Evolutionary conservation across 1,284 basidiomycete genomes (phyloP).

Genomic region (Cutaneotrichosporon dermatis): DNA sequence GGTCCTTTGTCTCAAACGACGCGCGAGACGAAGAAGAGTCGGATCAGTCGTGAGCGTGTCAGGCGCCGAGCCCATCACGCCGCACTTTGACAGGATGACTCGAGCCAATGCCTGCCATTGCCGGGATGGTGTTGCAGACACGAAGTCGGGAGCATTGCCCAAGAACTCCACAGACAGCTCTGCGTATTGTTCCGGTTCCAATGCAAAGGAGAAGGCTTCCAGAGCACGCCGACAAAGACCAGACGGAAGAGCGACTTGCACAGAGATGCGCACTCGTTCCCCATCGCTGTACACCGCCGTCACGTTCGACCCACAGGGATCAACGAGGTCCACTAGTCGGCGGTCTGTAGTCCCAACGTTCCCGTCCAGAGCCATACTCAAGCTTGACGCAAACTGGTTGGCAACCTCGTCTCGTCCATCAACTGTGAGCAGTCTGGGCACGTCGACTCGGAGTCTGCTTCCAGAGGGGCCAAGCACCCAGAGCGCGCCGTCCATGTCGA

Average conservation of each 20-base stretch:
- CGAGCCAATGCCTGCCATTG: constrained; percentile 10
- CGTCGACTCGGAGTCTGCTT: constrained; percentile 48
- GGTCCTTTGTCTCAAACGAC: constrained; percentile 43
- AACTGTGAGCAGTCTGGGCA: constrained; percentile 20
- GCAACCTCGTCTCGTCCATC: constrained; percentile 33
- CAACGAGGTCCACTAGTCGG: constrained; percentile 34
- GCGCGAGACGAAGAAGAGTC: constrained; percentile 52
- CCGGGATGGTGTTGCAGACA: neutral
- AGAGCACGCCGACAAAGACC: constrained; percentile 59
- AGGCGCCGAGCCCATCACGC: neutral
- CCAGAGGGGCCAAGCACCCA: constrained; percentile 60
- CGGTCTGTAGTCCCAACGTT: neutral
- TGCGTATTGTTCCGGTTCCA: constrained; percentile 45
- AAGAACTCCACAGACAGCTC: constrained; percentile 5
- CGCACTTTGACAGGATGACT: constrained; percentile 44
- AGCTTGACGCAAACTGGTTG: constrained; percentile 29
- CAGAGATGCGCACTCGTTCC: constrained; percentile 50
- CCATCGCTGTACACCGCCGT: constrained; percentile 56
- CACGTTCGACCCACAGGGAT: constrained; percentile 52
- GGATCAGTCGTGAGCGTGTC: constrained; percentile 20
- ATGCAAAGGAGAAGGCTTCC: constrained; percentile 58
- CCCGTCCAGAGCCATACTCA: constrained; percentile 31
- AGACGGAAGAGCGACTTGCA: constrained; percentile 56
- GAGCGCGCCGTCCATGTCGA: constrained; percentile 57
- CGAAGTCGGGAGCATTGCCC: neutral